Conservation (phyloP, 2,329 filamentous ascomycete genomes). For the Penicillium sp. region DNA sequence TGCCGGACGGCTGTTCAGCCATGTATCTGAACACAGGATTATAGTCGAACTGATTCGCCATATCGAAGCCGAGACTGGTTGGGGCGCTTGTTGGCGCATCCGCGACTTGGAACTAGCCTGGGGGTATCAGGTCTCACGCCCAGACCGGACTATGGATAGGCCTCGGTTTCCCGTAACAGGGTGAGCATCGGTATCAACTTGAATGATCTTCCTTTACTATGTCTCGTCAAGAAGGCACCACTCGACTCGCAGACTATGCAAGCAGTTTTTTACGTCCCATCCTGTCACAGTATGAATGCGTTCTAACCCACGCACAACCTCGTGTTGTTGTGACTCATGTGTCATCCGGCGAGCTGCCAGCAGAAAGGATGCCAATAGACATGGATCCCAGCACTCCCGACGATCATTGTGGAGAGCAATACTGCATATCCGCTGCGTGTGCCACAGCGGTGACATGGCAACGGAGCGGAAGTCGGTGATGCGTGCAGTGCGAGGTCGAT, state of each 20-base stretch:
- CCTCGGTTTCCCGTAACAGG: neutral
- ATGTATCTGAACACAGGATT: conserved; percentile 42
- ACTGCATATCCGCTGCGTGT: conserved; percentile 49
- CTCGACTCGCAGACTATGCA: conserved; percentile 17
- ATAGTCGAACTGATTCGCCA: conserved; percentile 42
- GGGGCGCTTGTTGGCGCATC: conserved; percentile 55
- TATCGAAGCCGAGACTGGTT: conserved; percentile 54
- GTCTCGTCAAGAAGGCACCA: conserved; percentile 24
- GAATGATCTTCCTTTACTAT: neutral
- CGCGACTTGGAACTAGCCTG: conserved; percentile 46
- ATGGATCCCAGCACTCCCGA: conserved; percentile 48
- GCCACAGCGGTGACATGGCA: conserved; percentile 47
- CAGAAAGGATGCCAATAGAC: conserved; percentile 47
- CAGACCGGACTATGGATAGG: neutral
- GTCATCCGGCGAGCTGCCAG: conserved; percentile 48
- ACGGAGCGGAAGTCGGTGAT: conserved; percentile 29
- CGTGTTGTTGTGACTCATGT: conserved; percentile 47
- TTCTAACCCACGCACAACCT: conserved; percentile 41
- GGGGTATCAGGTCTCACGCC: conserved; percentile 23
- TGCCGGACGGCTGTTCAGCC: conserved; percentile 54
- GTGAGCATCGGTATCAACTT: neutral
- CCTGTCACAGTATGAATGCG: conserved; percentile 42
- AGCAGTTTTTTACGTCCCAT: conserved; percentile 32
- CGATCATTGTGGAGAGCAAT: conserved; percentile 49
- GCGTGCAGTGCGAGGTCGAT: conserved; percentile 47